Base-by-base conservation (phyloP, 2,329 filamentous ascomycete genomes). In the Ophiocordyceps camponoti-floridani region DNA sequence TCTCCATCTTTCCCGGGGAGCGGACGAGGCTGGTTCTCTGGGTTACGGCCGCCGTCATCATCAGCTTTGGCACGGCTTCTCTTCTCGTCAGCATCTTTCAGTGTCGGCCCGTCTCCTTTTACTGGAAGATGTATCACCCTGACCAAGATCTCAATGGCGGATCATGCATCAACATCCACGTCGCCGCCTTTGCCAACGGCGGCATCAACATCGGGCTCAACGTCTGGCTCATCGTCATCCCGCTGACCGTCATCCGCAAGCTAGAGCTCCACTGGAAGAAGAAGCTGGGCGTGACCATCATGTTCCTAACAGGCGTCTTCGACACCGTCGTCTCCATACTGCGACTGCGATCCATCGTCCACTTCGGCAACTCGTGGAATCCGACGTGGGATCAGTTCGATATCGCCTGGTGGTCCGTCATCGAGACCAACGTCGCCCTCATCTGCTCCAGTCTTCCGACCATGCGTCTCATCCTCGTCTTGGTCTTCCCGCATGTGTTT, bases 381-480 rank as follows among this genome's bases (percentile, higher is more conserved):
- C 54, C 55, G 3, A 58, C 55, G 1, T 60, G 55, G 40, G 55
- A 58, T 10, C 54, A 57, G 16, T 53, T 50, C 7, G 49, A 52
- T 9, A 49, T 60, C 0, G 56, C 52, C 4, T 50, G 53, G 42
- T 62, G 60, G 60, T 61, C 59, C 5, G 57, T 53, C 0, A 50
- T 62, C n/a, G 60, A 62, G 46, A 37, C 45, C 46, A 30, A 45
- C 10, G 37, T 47, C 19, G 46, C 43, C 27, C 42, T 47, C 13
- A 37, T 62, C 30, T 62, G 60, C 47, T 54, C 57, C 8, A 60
- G 58, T 38, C 51, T 62, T 50, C 60, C 60, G 0, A 49, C 58
- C 4, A 46, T 61, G 1, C 54, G 57, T 2, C 51, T 58, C 16
- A 48, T 62, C 11, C 48, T 62, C 2, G 47, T 55, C 13, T 50